phyloP scores from a whole-genome alignment of 1,139 yeast species.

The Hemisphaericaspora xylanilytica region DNA sequence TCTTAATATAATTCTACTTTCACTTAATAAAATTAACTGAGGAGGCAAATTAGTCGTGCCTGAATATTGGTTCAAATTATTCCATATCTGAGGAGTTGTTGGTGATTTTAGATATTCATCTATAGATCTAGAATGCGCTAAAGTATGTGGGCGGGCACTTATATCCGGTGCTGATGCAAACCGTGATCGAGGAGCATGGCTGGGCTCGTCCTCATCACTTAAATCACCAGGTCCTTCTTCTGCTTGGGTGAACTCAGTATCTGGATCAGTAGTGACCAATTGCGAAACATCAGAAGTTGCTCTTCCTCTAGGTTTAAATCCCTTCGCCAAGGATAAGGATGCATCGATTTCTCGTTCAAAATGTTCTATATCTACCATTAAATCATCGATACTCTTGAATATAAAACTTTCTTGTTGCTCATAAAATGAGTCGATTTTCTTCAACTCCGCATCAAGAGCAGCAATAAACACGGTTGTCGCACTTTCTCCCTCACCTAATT shows the following conservation, averaged over 20 bases:
- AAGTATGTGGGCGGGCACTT: conserved; percentile 6
- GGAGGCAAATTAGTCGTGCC: conserved; percentile 31
- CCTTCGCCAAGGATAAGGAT: conserved; percentile 8
- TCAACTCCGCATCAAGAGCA: conserved; percentile 56
- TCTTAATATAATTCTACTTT: conserved; percentile 50
- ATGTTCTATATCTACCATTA: conserved; percentile 49
- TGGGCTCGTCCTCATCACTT: conserved; percentile 11
- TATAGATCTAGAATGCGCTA: conserved; percentile 31
- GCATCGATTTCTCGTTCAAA: conserved; percentile 37
- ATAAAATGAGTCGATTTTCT: conserved; percentile 61
- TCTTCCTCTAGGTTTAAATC: conserved; percentile 13
- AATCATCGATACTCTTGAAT: conserved; percentile 47
- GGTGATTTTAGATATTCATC: conserved; percentile 42
- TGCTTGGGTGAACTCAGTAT: conserved; percentile 30
- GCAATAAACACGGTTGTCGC: conserved; percentile 43
- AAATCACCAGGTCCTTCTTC: conserved; percentile 28
- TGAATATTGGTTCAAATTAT: conserved; percentile 22
- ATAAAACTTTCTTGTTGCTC: conserved; percentile 49
- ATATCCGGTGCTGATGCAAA: conserved; percentile 13
- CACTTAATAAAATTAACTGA: conserved; percentile 39
- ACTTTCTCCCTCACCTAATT: conserved; percentile 19
- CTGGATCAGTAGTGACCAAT: conserved; percentile 29
- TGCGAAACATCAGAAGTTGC: conserved; percentile 19
- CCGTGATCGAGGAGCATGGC: conserved; percentile 11
- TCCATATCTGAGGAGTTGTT: conserved; percentile 38